Evolutionary conservation across 208 protist genomes (phyloP), one percentile per base, ranked within the genome.

Genomic region (Acanthamoeba healyi): DNA sequence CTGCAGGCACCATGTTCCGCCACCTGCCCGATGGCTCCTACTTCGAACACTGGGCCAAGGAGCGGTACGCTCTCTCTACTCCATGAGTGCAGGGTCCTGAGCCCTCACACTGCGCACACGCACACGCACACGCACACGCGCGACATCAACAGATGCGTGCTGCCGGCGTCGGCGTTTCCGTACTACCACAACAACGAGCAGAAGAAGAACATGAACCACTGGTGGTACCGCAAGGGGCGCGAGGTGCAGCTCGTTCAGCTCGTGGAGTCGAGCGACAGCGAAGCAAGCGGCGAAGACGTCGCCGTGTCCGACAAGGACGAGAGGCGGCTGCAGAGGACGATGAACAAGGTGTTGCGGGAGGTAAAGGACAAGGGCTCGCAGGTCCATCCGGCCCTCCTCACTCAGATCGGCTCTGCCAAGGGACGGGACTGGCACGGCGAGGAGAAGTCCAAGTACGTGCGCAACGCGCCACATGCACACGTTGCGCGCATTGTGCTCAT

Each of bases 31-130:
- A 74, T 32, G 65, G 65, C 36, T 74, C 65, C 65, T 74, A 74
- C 67, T 77, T 77, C 4, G 67, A 77, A 12, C 67, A 77, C 67
- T 77, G 67, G 67, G 67, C 67, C 67, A 77, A 77, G 67, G 67
- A 77, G 67, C 29, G 67, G 67, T 77, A 34, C 67, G 56, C 32
- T 24, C 61, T 70, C 61, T n/a, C n/a, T n/a, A n/a, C n/a, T n/a
- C n/a, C n/a, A n/a, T n/a, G n/a, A n/a, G n/a, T n/a, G n/a, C n/a
- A n/a, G n/a, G n/a, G n/a, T n/a, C n/a, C n/a, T n/a, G n/a, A 12
- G 22, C 29, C 14, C 61, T 70, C 61, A 70, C 61, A 19, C 15
- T 15, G 6, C 54, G 19, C 15, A 6, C 49, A 6, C 49, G 10
- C 49, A 54, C 6, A 54, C 49, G 49, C 49, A 54, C 49, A 54